Evolutionary conservation across 148 eudicot genomes (phyloP).

Genomic region (Spergularia bocconei): DNA sequence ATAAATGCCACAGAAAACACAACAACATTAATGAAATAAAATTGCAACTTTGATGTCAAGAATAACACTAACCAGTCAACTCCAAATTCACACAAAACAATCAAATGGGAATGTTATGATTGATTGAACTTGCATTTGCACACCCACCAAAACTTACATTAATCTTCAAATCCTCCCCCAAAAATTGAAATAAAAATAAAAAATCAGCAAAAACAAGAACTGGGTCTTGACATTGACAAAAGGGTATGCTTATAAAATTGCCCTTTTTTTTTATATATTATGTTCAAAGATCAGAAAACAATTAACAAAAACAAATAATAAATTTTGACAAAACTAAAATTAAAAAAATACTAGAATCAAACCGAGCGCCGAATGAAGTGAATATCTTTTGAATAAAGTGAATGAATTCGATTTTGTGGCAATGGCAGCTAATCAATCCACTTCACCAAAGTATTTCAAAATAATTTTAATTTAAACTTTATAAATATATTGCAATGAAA

Average conservation of each 20-base stretch:
- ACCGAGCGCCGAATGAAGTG: constrained; percentile 37
- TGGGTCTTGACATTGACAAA: constrained; percentile 23
- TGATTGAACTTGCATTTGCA: constrained; percentile 31
- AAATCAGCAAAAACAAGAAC: constrained; percentile 17
- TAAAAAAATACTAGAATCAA: constrained; percentile 16
- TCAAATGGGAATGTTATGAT: constrained; percentile 9
- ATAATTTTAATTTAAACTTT: constrained; percentile 18
- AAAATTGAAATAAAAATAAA: constrained; percentile 21
- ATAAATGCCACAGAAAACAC: not conserved
- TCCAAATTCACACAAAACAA: constrained; percentile 17
- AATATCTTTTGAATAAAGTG: constrained; percentile 1
- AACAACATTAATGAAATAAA: not conserved
- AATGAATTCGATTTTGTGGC: constrained; percentile 7
- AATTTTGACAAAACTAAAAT: not conserved
- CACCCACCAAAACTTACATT: constrained; percentile 17
- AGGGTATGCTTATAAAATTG: constrained; percentile 15
- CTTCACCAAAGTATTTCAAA: constrained; percentile 26
- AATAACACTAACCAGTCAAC: not conserved
- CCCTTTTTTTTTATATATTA: constrained; percentile 7
- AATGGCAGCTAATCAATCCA: constrained; percentile 37
- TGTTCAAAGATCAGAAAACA: not conserved
- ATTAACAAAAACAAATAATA: not conserved
- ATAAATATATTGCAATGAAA: not conserved
- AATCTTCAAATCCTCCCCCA: constrained; percentile 20
- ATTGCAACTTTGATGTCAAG: not conserved